Evolutionary conservation across 345 rosid genomes (phyloP), one percentile per base, ranked within the genome.

Genomic region (Nephelium lappaceum): DNA sequence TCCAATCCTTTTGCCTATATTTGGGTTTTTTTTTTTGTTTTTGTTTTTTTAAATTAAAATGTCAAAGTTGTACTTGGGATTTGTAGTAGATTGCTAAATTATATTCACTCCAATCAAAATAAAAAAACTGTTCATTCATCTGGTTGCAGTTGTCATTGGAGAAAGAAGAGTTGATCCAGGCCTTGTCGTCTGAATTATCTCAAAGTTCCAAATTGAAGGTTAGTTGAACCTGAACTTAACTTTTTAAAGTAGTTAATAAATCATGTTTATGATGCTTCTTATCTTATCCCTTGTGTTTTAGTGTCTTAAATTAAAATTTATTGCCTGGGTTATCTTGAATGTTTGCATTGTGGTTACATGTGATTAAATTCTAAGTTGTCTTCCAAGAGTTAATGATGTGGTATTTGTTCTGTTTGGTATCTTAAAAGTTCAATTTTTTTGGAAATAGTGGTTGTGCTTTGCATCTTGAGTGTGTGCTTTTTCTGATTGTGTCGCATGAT

Each of bases 181-280:
- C 95, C 61, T 79, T 97, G 83, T 90, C 92, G 21, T 88, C 97
- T 64, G 93, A 91, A 82, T 85, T 84, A 72, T 87, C 95, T 73
- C 93, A 88, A 82, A 88, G 87, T 81, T 89, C 92, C 63, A 93
- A 81, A 77, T 79, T 97, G 68, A 86, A 92, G 98, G 99, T 97
- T 90, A 79, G 71, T 24, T 65, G 62, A 62, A 79, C 43, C 39
- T 67, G 69, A 25, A 73, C 19, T 16, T 21, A 73, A 47, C 45
- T 55, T 24, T 38, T 12, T 74, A 19, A n/a, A 14, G 45, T 63
- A 60, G 66, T 41, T 77, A 69, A 24, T 39, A 23, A 57, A 63
- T 74, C 31, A 24, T 74, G 68, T 74, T 39, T 73, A 16, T 23
- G 69, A 25, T 11, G 41, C 25, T 62, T 21, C 21, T 47, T 47